Base-by-base conservation (phyloP, 306 rosid genomes). In the Cicer bijugum region DNA sequence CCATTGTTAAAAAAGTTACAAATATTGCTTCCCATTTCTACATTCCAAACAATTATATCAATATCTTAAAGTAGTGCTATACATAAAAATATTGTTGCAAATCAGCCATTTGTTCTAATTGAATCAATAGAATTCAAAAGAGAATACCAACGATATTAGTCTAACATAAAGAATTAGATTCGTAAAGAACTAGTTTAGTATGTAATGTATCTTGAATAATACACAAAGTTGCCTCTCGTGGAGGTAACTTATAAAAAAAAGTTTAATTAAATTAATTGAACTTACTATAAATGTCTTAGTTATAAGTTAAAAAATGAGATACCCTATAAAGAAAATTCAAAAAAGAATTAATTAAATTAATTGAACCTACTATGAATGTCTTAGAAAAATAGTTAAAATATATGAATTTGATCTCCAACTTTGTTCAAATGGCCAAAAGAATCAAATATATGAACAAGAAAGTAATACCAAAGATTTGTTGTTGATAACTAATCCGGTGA, bases 361-460 rank as follows among this genome's bases (percentile, higher is more conserved):
- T 17, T 58, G 42, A 70, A 62, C 74, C 7, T 35, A 55, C 38
- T 17, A 1, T 11, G 7, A 33, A 14, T 43, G 38, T 38, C 9
- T 50, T 44, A 56, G 9, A 23, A 12, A 2, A 1, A 61, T 9
- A 1, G 8, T 38, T 67, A 14, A 80, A 45, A 77, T 62, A 81
- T 53, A 53, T 69, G 75, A 74, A 74, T 60, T 74, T 9, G 72
- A 52, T 63, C 42, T 12, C 16, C 81, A 69, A 78, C 69, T 71
- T 87, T 87, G 82, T 9, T 68, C 43, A 60, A 9, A 23, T 79
- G 67, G 69, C 11, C 69, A 47, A 67, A 75, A 51, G 38, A 10
- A 76, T 28, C 17, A 77, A 53, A 72, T 65, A 44, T 61, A 16
- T 3, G 9, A 4, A 40, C 4, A 39, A 20, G 6, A 58, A 48